These are phyloP conservation scores for Candida piceae DNA, from an alignment of 805 yeast species.

Conservation along the genomic window DNA sequence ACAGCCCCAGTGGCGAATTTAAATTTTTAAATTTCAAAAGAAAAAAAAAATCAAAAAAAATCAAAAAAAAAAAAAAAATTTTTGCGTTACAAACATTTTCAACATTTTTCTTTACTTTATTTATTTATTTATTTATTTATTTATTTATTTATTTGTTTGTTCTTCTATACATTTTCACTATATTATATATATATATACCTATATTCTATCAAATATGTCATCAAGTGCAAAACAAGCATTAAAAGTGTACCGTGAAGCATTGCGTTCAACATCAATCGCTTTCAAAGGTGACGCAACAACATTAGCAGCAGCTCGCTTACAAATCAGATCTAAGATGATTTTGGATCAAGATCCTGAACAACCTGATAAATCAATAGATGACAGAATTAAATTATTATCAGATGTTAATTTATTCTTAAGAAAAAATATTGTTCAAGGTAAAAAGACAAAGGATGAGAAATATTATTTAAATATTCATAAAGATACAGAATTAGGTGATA, in stretches of 20 bases:
- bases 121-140: too few species aligned
- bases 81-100: too few species aligned
- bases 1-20: too few species aligned
- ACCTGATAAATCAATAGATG: slow-evolving; percentile 41
- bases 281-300: slow-evolving; percentile 47
- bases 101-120: too few species aligned
- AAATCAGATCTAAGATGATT: slow-evolving; percentile 51
- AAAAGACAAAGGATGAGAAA: slow-evolving; percentile 32
- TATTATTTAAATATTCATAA: slow-evolving; percentile 66
- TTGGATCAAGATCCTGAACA: slow-evolving; percentile 34
- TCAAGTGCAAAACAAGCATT: slow-evolving; percentile 18
- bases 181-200: too few species aligned
- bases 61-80: too few species aligned
- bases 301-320: slow-evolving; percentile 52
- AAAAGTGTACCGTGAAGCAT: slow-evolving; percentile 57
- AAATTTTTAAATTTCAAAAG: too few species aligned
- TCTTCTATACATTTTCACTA: too few species aligned
- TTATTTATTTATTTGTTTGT: slow-evolving; percentile 19
- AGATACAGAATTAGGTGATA: slow-evolving; percentile 87
- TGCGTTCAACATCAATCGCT: slow-evolving; percentile 61
- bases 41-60: too few species aligned
- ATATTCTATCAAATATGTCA: too few species aligned
- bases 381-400: slow-evolving; percentile 51
- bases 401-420: slow-evolving; percentile 69
- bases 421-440: slow-evolving; percentile 85